These are phyloP conservation scores for Epicoccum nigrum DNA, from an alignment of 2,329 filamentous ascomycete species.

Conservation along the genomic window DNA sequence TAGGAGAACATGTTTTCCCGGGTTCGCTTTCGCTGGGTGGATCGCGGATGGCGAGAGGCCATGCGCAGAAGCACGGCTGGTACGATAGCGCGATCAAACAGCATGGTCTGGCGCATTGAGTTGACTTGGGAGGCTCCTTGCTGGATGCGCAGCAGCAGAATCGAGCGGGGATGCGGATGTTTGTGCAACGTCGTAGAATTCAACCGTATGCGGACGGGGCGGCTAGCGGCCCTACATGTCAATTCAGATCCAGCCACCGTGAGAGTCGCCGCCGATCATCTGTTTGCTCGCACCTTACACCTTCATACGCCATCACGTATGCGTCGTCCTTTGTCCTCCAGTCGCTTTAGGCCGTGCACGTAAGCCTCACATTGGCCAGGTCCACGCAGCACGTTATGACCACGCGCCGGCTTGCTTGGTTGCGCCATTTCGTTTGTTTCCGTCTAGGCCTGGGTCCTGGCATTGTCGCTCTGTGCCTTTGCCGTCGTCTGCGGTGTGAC, in stretches of 20 bases:
- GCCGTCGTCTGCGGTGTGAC: constrained; percentile 36
- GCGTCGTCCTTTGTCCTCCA: constrained; percentile 6
- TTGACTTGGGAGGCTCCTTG: constrained; percentile 1
- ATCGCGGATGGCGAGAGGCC: background rate
- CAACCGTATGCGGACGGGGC: constrained; percentile 29
- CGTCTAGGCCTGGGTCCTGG: background rate
- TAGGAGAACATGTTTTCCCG: too few species aligned
- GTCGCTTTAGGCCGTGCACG: constrained; percentile 6
- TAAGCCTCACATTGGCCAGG: constrained; percentile 4
- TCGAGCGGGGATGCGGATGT: constrained; percentile 26
- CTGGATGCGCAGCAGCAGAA: constrained; percentile 34
- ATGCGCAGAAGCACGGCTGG: background rate
- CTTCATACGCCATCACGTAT: background rate
- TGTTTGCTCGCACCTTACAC: constrained; percentile 1
- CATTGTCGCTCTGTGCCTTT: background rate
- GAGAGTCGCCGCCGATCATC: constrained; percentile 16
- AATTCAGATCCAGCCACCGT: constrained; percentile 35
- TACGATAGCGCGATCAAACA: background rate
- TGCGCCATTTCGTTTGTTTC: background rate
- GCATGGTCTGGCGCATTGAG: background rate
- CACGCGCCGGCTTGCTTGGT: constrained; percentile 1
- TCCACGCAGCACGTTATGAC: background rate
- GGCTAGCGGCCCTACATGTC: constrained; percentile 24
- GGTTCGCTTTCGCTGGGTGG: background rate
- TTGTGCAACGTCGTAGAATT: constrained; percentile 47